Conservation (phyloP, 371 early-diverging fungal species). For the Saksenaea vasiformis region DNA sequence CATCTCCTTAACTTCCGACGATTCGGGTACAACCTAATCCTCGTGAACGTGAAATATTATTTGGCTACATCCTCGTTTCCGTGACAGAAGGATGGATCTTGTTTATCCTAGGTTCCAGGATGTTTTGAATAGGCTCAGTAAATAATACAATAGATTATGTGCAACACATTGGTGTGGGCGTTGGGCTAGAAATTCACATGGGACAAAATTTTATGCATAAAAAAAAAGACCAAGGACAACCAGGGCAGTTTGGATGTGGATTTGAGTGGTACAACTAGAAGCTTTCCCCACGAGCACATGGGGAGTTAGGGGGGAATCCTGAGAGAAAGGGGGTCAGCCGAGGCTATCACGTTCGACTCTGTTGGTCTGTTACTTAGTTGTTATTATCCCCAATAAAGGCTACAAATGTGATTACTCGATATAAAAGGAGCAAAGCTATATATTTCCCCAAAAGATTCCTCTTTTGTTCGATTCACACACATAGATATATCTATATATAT, state of each 20-base stretch:
- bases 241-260: background rate
- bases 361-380: background rate
- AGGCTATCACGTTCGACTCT: slow-evolving; percentile 1
- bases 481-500: too few species aligned
- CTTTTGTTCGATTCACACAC: background rate
- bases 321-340: background rate
- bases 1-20: too few species aligned
- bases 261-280: background rate
- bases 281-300: slow-evolving; percentile 2
- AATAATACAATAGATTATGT: background rate
- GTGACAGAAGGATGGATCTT: background rate
- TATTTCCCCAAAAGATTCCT: background rate
- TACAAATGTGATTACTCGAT: background rate
- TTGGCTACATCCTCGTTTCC: background rate
- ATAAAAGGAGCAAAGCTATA: background rate
- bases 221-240: background rate
- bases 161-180: background rate
- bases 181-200: background rate
- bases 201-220: background rate
- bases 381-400: background rate
- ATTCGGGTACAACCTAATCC: background rate
- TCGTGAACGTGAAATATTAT: background rate
- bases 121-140: background rate
- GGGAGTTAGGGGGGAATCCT: background rate
- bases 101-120: background rate